These are phyloP conservation scores for Trichoderma oligosporum DNA, from an alignment of 2,329 filamentous ascomycete genomes.

Conservation along the genomic window DNA sequence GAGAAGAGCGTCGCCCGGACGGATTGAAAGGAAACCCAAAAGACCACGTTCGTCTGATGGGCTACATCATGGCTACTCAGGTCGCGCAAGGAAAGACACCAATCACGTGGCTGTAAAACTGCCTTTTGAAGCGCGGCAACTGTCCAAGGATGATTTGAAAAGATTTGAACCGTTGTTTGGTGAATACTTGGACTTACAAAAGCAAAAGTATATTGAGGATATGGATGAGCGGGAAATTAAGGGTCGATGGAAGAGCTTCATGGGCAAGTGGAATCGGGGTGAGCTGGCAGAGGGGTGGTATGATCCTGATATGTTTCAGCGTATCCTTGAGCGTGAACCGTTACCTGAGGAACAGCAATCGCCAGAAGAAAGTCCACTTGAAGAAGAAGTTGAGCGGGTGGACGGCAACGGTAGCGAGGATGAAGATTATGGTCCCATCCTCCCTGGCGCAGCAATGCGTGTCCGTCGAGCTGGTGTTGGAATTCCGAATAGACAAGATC, in stretches of 20 bases:
- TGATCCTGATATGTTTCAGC: constrained; percentile 65
- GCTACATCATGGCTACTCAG: constrained; percentile 20
- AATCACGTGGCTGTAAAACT: constrained; percentile 36
- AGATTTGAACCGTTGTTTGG: constrained; percentile 70
- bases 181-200: constrained; percentile 85
- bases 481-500: constrained; percentile 70
- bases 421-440: constrained; percentile 51
- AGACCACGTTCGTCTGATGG: constrained; percentile 28
- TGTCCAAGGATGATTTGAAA: constrained; percentile 66
- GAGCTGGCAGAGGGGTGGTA: constrained; percentile 93
- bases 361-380: neutral
- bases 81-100: constrained; percentile 2
- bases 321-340: constrained; percentile 32
- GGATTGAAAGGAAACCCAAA: constrained; percentile 20
- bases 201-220: constrained; percentile 64
- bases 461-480: constrained; percentile 46
- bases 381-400: constrained; percentile 7
- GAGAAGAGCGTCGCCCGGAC: neutral
- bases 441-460: constrained; percentile 24
- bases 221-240: constrained; percentile 71
- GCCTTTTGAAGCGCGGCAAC: constrained; percentile 61
- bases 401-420: constrained; percentile 21
- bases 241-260: constrained; percentile 91
- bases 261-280: constrained; percentile 85
- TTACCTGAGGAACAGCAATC: neutral